Conservation (phyloP, 2,329 filamentous ascomycete genomes). For the Trichoderma sp. region DNA sequence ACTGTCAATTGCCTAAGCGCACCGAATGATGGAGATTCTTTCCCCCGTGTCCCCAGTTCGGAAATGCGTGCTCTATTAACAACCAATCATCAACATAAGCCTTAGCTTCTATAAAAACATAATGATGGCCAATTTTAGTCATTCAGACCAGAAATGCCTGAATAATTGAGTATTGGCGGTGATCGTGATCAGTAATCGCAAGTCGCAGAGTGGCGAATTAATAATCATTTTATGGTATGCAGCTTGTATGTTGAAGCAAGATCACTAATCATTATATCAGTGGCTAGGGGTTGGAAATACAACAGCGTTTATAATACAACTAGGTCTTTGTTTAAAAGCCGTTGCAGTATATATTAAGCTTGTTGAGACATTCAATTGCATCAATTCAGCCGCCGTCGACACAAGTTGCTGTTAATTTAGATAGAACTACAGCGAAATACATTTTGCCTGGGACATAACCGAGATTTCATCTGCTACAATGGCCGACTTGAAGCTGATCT, state of each 20-base stretch:
- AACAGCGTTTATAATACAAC: rapidly evolving
- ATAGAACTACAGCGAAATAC: neutral
- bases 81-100: neutral
- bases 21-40: neutral
- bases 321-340: neutral
- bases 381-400: neutral
- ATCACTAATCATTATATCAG: neutral
- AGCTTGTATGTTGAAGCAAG: neutral
- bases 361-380: rapidly evolving
- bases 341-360: neutral
- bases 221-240: neutral
- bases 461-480: neutral
- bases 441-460: neutral
- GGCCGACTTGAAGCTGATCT: neutral
- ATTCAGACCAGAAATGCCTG: neutral
- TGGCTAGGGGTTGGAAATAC: neutral
- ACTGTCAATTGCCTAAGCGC: neutral
- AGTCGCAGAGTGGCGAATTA: neutral
- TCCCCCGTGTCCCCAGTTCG: neutral
- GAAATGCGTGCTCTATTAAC: neutral
- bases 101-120: neutral
- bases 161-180: neutral
- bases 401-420: neutral
- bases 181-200: neutral
- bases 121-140: neutral